phyloP scores from a whole-genome alignment of 805 yeast species.

The Debaryomyces prosopidis region DNA sequence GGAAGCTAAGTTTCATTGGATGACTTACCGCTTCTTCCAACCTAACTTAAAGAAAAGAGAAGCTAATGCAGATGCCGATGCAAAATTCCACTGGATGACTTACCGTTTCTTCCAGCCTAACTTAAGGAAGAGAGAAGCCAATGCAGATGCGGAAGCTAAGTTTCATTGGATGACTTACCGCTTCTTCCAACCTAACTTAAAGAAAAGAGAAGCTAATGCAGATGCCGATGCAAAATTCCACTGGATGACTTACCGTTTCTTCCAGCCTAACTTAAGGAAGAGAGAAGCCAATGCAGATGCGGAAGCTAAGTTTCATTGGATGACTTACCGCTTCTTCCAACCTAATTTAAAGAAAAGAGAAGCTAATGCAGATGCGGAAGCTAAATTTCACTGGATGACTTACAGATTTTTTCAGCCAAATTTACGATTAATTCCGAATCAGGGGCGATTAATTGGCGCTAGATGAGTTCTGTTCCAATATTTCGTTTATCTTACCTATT shows the following conservation, averaged over 20 bases:
- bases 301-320: conserved; percentile 14
- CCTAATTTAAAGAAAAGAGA: conserved; percentile 20
- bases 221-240: conserved; percentile 17
- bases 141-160: conserved; percentile 18
- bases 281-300: conserved; percentile 20
- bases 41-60: conserved; percentile 15
- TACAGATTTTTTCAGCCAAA: conserved; percentile 14
- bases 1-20: conserved; percentile 15
- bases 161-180: conserved; percentile 12
- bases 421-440: too few relatives aligned
- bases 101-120: conserved; percentile 16
- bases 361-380: conserved; percentile 25
- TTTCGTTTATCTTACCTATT: too few relatives aligned
- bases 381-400: conserved; percentile 12
- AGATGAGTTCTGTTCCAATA: too few relatives aligned
- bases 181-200: conserved; percentile 16
- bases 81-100: conserved; percentile 11
- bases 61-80: conserved; percentile 21
- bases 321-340: conserved; percentile 13
- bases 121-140: conserved; percentile 12
- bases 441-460: too few relatives aligned
- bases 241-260: conserved; percentile 11
- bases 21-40: conserved; percentile 12
- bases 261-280: conserved; percentile 12
- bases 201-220: conserved; percentile 17